These are phyloP conservation scores for Syncephalastrum sp. DNA, from an alignment of 371 early-diverging fungal genomes.

Conservation along the genomic window DNA sequence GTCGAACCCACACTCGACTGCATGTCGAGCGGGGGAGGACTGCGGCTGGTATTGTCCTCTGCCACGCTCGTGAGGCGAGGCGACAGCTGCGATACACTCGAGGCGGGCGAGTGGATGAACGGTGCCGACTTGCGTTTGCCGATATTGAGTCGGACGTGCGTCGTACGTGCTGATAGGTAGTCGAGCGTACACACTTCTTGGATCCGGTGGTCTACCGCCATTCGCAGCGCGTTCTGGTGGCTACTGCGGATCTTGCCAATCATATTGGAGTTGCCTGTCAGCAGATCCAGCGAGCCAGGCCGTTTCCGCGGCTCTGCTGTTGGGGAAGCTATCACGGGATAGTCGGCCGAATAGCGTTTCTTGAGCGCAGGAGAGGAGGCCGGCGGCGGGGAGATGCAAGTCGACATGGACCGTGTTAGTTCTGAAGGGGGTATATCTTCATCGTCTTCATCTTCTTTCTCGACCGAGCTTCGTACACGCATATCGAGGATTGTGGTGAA, in stretches of 20 bases:
- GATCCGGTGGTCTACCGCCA: constrained; percentile 41
- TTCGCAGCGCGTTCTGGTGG: constrained; percentile 38
- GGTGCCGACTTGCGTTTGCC: constrained; percentile 36
- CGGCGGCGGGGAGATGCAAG: constrained; percentile 10
- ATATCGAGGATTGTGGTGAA: constrained; percentile 31
- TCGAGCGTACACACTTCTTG: constrained; percentile 51
- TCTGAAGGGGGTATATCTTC: not conserved
- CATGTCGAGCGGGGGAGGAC: too few relatives aligned
- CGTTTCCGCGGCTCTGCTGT: constrained; percentile 14
- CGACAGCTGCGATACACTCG: constrained; percentile 28
- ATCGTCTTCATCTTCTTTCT: not conserved
- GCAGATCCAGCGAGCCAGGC: constrained; percentile 36
- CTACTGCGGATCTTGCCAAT: constrained; percentile 41
- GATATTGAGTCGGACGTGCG: constrained; percentile 29
- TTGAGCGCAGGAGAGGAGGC: constrained; percentile 8
- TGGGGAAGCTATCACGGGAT: constrained; percentile 18
- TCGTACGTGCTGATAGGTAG: constrained; percentile 40
- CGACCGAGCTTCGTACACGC: not conserved
- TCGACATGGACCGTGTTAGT: constrained; percentile 14
- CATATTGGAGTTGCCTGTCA: constrained; percentile 23
- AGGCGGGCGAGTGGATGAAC: constrained; percentile 39
- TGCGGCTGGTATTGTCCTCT: too few relatives aligned
- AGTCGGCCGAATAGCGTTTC: constrained; percentile 36
- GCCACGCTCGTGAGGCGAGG: too few relatives aligned
- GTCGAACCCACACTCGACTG: too few relatives aligned